These are phyloP conservation scores for Yamadazyma laniorum DNA, from an alignment of 805 yeast genomes.

Conservation along the genomic window DNA sequence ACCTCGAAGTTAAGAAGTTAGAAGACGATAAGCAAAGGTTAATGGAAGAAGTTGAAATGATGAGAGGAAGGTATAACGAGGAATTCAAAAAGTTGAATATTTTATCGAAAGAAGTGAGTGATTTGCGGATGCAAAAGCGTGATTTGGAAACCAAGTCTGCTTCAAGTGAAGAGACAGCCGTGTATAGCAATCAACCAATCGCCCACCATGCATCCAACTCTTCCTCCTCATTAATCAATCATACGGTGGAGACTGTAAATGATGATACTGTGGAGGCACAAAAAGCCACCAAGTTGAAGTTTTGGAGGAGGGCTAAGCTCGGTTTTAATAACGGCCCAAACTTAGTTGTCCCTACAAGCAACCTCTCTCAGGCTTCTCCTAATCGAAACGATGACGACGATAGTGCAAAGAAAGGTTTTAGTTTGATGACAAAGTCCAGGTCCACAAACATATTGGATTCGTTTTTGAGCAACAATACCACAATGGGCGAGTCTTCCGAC, in stretches of 20 bases:
- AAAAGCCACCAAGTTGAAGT: conserved; percentile 42
- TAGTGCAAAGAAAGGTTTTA: conserved; percentile 5
- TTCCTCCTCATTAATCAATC: conserved; percentile 16
- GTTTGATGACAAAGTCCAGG: conserved; percentile 37
- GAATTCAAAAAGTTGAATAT: conserved; percentile 13
- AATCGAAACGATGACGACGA: conserved; percentile 12
- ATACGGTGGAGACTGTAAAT: conserved; percentile 13
- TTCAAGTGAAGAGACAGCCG: conserved; percentile 1
- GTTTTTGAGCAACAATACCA: conserved; percentile 16
- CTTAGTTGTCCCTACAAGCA: conserved; percentile 11
- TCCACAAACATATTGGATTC: conserved; percentile 47
- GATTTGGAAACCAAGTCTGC: conserved; percentile 28
- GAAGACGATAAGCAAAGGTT: conserved; percentile 24
- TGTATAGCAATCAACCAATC: conserved; percentile 1
- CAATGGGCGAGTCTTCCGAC: conserved; percentile 5
- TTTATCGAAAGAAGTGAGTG: conserved; percentile 50
- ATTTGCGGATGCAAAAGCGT: conserved; percentile 46
- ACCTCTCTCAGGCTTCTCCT: conserved; percentile 5
- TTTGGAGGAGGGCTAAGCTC: conserved; percentile 45
- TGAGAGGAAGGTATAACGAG: conserved; percentile 13
- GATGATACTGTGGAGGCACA: conserved; percentile 32
- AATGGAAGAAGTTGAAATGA: conserved; percentile 9
- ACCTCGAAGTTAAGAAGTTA: conserved; percentile 18
- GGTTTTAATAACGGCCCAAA: conserved; percentile 20
- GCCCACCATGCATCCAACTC: conserved; percentile 15